Evolutionary conservation across 2,329 filamentous ascomycete genomes (phyloP).

Genomic region (Didymella exigua): DNA sequence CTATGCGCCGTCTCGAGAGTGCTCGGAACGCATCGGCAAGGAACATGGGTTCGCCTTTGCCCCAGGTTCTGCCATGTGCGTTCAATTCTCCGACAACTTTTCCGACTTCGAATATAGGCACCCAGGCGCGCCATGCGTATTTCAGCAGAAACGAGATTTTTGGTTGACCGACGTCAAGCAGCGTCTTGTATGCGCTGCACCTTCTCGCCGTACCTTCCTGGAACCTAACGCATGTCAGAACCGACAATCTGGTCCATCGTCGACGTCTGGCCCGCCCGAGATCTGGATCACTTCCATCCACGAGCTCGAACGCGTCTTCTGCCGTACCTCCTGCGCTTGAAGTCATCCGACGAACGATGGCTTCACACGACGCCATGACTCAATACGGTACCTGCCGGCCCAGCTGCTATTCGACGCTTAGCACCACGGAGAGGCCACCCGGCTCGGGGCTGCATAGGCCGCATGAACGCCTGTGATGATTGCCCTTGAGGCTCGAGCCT

Average conservation of each 20-base stretch:
- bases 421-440: neutral
- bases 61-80: slow-evolving; percentile 9
- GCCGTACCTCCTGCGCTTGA: neutral
- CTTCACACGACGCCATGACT: neutral
- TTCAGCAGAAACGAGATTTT: neutral
- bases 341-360: neutral
- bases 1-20: slow-evolving; percentile 4
- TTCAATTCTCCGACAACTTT: slow-evolving; percentile 8
- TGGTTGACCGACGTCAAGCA: neutral
- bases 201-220: neutral
- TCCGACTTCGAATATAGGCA: neutral
- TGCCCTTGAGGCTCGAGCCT: neutral
- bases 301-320: neutral
- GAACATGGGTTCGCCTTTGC: slow-evolving; percentile 10
- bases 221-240: neutral
- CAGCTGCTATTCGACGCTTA: neutral
- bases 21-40: slow-evolving; percentile 11
- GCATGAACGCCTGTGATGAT: neutral
- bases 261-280: neutral
- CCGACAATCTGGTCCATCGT: neutral
- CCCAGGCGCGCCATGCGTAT: neutral
- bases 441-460: neutral
- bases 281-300: neutral
- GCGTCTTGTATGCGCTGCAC: neutral
- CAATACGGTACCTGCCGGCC: neutral